Percentiles rank a stretch among this genome's conserved stretches.
These are phyloP conservation scores for Tetraselmis striata DNA, from an alignment of 139 green algal species.

Conservation along the genomic window DNA sequence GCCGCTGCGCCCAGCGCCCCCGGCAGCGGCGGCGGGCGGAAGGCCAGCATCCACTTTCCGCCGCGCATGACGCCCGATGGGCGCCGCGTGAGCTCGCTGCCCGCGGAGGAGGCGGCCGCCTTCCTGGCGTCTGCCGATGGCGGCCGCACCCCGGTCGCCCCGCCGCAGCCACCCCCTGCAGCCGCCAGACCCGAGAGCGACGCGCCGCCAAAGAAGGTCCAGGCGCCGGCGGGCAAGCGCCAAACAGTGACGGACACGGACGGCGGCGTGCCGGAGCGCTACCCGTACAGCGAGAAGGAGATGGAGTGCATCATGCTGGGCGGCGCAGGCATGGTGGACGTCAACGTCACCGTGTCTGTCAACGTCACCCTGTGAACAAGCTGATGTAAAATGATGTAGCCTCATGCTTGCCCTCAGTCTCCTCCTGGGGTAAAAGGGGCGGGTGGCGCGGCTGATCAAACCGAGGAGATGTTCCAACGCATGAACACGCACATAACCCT, in stretches of 20 bases:
- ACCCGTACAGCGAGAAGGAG: background rate
- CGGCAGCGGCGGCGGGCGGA: background rate
- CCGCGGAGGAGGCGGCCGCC: background rate
- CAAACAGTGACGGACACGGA: background rate
- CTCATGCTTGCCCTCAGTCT: too few species aligned
- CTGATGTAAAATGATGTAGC: too few species aligned
- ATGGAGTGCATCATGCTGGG: background rate
- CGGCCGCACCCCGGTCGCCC: background rate
- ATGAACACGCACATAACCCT: too few species aligned
- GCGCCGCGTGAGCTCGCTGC: background rate
- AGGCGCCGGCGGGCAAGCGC: background rate
- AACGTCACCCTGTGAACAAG: background rate
- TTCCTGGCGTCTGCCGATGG: background rate
- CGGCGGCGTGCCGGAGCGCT: background rate
- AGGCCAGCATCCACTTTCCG: background rate
- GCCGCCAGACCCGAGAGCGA: background rate
- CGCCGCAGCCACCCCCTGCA: background rate
- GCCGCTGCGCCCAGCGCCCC: background rate
- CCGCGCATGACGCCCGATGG: background rate
- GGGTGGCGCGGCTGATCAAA: too few species aligned
- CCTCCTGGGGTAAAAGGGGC: too few species aligned
- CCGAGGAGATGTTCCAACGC: too few species aligned
- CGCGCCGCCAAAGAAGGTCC: background rate
- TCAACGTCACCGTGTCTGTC: background rate
- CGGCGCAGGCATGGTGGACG: background rate